Evolutionary conservation across 345 rosid genomes (phyloP), one percentile per base, ranked within the genome.

Genomic region (Ceriops decandra): DNA sequence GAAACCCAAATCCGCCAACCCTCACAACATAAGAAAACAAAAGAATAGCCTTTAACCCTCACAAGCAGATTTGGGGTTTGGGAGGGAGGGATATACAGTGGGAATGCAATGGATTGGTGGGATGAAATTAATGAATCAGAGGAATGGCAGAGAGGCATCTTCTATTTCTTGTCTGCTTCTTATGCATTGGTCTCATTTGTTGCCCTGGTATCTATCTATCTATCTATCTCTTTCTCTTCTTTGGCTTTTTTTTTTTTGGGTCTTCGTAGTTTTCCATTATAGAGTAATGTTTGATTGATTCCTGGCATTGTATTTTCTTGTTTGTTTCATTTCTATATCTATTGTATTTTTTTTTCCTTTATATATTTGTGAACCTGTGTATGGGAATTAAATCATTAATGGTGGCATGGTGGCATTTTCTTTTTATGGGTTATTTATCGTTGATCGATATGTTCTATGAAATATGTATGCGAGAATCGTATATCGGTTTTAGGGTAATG

Each of bases 121-220:
- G 83, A 79, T 36, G 82, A 85, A 42, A 78, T 83, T 15, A 70
- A 85, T 67, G 79, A 78, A 24, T 85, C 89, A 0, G 78, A 81
- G 70, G 69, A 85, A 16, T 84, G 92, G 87, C 90, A 87, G 52
- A 77, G 74, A 64, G 74, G 75, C 76, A 79, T 85, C 62, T 87
- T 79, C 70, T 80, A 75, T 71, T 57, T 72, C 67, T 79, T 85
- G 62, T 76, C 75, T 73, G 79, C 75, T 15, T 60, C 86, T 7
- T 85, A 87, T 72, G 92, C 78, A 19, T 53, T 82, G 52, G 84
- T 87, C 72, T 85, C 87, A 72, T 67, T 82, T 58, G 79, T 85
- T 74, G 87, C 90, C 51, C 65, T 87, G 85, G 92, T 87, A 80
- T 21, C 1, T 49, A 30, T 59, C 16, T 16, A n/a, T n/a, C n/a